A percentile compares a stretch with the other conserved stretches of the same genome.
Evolutionary conservation across 768 basidiomycete species (phyloP).

Genomic region (Lactarius pseudohatsudake): DNA sequence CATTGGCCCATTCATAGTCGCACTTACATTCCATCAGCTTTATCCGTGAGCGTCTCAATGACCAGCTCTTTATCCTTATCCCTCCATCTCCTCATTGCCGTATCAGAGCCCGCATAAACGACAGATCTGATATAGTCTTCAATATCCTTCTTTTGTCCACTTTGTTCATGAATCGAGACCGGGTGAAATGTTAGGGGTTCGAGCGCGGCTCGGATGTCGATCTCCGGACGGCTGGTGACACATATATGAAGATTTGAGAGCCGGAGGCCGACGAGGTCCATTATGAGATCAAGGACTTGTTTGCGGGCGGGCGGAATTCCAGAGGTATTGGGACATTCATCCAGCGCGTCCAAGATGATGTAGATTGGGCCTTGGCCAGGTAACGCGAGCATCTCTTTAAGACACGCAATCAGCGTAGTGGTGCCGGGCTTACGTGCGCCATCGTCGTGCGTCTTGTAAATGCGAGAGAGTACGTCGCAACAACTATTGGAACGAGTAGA

Average conservation of each 20-base stretch:
- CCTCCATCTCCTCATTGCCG: constrained; percentile 1
- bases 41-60: not conserved
- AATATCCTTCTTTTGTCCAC: not conserved
- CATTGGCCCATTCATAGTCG: not conserved
- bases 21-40: not conserved
- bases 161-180: no score
- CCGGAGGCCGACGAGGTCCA: not conserved
- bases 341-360: constrained; percentile 2
- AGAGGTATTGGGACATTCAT: constrained; percentile 4
- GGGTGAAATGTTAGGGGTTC: no score
- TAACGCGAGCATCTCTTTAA: not conserved
- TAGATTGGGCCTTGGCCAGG: not conserved
- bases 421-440: no score
- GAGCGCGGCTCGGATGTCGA: no score
- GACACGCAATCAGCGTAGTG: not conserved
- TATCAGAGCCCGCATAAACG: not conserved
- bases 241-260: not conserved
- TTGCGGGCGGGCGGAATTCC: not conserved
- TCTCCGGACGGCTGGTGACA: not conserved
- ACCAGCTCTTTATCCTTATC: not conserved
- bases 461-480: not conserved
- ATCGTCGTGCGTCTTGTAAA: not conserved
- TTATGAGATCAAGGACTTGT: not conserved
- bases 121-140: not conserved
- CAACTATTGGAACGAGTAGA: not conserved